Base-by-base conservation (phyloP, 1,284 basidiomycete species). In the Thelephora terrestris region DNA sequence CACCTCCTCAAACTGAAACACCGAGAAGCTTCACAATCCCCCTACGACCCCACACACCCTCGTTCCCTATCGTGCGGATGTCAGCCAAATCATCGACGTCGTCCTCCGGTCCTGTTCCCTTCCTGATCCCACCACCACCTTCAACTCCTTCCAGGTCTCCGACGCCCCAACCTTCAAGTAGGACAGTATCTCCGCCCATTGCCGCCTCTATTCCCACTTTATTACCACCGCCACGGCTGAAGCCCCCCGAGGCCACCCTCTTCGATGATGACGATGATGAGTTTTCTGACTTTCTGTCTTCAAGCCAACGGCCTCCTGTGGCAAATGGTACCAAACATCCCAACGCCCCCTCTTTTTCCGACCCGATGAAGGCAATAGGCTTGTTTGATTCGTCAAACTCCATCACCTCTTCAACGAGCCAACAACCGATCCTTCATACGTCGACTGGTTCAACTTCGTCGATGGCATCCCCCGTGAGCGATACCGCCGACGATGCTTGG, bases 161-260 rank as follows among this genome's bases (percentile, higher is more conserved):
- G 20, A n/a, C 21, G 16, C 37, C 27, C 20, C 24, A 34, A 16
- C 47, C 47, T 29, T 16, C 21, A 3, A 5, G 3, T 10, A 14
- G 29, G 12, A 74, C 72, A 24, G 66, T 68, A 4, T 63, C 58
- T 39, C 58, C 60, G 35, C 50, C 59, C 20, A 51, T 48, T 12
- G 17, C 43, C 24, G n/a, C n/a, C 61, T 54, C 18, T 55, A 54
- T 25, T 29, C 56, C 44, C 55, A 38, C n/a, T 48, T 44, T 42
- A 50, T 54, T 37, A 51, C 55, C 34, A 35, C 55, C 25, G 50
- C 39, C 53, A 16, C 49, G 56, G 18, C 52, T 50, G 46, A 39
- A 53, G 42, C 54, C 53, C 12, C 48, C 53, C 21, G 14, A 42
- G 12, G 14, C 6, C 29, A 32, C 45, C 20, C 39, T 45, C n/a